phyloP scores from a whole-genome alignment of 2,329 filamentous ascomycete species.

The Fusarium mexicanum region DNA sequence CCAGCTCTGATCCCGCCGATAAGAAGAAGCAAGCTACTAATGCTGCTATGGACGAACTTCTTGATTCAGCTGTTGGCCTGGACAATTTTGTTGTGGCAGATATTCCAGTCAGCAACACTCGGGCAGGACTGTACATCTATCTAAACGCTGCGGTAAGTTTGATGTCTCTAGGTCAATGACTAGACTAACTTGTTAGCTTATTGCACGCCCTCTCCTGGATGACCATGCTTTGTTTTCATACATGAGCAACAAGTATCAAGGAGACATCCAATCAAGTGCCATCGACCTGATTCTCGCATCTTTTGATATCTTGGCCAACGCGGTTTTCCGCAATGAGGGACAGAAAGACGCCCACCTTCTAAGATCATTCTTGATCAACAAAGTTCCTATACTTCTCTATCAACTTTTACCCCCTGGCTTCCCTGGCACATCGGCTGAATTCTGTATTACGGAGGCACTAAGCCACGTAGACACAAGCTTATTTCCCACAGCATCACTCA shows the following conservation, averaged over 20 bases:
- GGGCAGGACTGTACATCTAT: conserved; percentile 86
- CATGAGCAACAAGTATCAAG: conserved; percentile 84
- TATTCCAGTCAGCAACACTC: conserved; percentile 76
- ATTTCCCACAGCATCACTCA: conserved; percentile 68
- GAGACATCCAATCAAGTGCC: conserved; percentile 79
- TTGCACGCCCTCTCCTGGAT: conserved; percentile 84
- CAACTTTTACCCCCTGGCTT: conserved; percentile 71
- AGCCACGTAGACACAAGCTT: conserved; percentile 84
- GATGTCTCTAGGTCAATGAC: accelerated
- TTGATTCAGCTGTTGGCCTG: conserved; percentile 65
- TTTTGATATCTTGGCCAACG: conserved; percentile 90
- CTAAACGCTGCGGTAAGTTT: conserved; percentile 77
- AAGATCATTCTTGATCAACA: conserved; percentile 85
- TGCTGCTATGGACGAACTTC: conserved; percentile 64
- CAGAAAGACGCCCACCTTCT: conserved; percentile 74
- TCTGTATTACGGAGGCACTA: conserved; percentile 75
- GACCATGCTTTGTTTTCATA: conserved; percentile 82
- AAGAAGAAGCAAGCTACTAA: conserved; percentile 61
- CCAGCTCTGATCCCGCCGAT: conserved; percentile 63
- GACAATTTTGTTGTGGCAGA: conserved; percentile 69
- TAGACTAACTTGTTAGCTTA: conserved; percentile 64
- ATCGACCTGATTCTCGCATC: conserved; percentile 87
- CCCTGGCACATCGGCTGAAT: conserved; percentile 78
- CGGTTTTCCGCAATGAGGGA: conserved; percentile 73
- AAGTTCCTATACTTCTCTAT: conserved; percentile 64